Base-by-base conservation (phyloP, 1,139 yeast species). In the Sporopachydermia cereana region DNA sequence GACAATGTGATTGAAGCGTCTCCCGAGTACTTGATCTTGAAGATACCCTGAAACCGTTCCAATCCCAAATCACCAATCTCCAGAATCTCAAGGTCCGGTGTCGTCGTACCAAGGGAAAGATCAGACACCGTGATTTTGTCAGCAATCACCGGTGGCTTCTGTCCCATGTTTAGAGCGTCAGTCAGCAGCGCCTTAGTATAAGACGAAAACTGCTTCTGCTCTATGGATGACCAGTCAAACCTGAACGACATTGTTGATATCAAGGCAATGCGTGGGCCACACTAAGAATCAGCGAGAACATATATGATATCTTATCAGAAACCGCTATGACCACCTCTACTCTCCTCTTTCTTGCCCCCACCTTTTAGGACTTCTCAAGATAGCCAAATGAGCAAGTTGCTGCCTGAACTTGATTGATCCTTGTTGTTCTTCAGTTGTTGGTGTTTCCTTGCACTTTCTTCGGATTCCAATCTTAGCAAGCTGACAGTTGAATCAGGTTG, bases 161-260 rank as follows among this genome's bases (percentile, higher is more conserved):
- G 76, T 1, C 84, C 84, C 21, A 76, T 69, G 55, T 79, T 79
- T 36, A 79, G 64, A 0, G 84, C 79, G 49, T 75, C 79, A 14
- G 79, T 76, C 14, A 79, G 62, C 27, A 79, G 61, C 48, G 78
- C 80, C 48, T 69, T 71, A 3, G 39, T 34, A 34, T 34, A 34
- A 39, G 69, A 64, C 41, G 79, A 70, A 54, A 85, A 71, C 41
- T 78, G 69, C 46, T 80, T 84, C 47, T 83, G 76, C 54, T 82
- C 85, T 44, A 84, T 69, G n/a, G 85, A 71, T 54, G 76, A 75
- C 94, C 94, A 84, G 62, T 81, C 77, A 53, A 84, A 82, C 54
- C 77, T 77, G 60, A 84, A 83, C 21, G 93, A 82, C 94, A 84
- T 84, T 41, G 39, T 34, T 12, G 29, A 25, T n/a, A n/a, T n/a